These are phyloP conservation scores for Zoysia matrella DNA, from an alignment of 202 grass and related monocot genomes.

Conservation along the genomic window DNA sequence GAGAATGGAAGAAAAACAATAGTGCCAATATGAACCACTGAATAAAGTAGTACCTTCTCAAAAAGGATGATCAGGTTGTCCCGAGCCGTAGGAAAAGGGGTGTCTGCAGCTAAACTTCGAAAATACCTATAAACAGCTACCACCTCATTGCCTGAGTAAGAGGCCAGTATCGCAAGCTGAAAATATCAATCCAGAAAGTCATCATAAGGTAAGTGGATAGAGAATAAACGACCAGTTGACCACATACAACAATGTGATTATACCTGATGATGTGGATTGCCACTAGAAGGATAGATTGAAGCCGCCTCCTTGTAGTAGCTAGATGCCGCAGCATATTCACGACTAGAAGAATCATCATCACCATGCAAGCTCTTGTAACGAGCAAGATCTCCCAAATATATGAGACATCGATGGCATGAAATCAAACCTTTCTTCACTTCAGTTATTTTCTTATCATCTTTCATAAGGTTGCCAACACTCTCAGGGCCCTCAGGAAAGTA, in stretches of 20 bases:
- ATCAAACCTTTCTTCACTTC: too few relatives aligned
- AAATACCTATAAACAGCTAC: slow-evolving; percentile 84
- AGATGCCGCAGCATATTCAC: slow-evolving; percentile 23
- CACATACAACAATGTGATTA: neutral
- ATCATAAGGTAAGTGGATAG: slow-evolving; percentile 1
- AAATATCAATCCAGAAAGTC: neutral
- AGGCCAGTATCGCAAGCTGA: slow-evolving; percentile 76
- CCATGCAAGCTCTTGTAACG: slow-evolving; percentile 79
- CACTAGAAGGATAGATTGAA: too few relatives aligned
- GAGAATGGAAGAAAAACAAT: neutral
- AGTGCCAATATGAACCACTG: neutral
- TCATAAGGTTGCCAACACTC: slow-evolving; percentile 27
- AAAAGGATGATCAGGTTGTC: slow-evolving; percentile 94
- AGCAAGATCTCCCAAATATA: slow-evolving; percentile 77
- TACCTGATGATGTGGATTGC: slow-evolving; percentile 64
- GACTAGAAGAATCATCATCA: slow-evolving; percentile 58
- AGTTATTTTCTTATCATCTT: too few relatives aligned
- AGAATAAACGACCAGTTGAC: neutral
- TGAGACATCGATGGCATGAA: too few relatives aligned
- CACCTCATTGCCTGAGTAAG: slow-evolving; percentile 83
- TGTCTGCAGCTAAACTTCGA: slow-evolving; percentile 86
- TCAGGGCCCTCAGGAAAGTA: slow-evolving; percentile 55
- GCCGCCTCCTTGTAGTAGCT: too few relatives aligned
- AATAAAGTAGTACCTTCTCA: slow-evolving; percentile 75
- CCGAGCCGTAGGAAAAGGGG: slow-evolving; percentile 80